A percentile compares a stretch with the other conserved stretches of the same genome.
phyloP scores from a whole-genome alignment of 495 filamentous ascomycete genomes.

The Tuber umbilicatum region DNA sequence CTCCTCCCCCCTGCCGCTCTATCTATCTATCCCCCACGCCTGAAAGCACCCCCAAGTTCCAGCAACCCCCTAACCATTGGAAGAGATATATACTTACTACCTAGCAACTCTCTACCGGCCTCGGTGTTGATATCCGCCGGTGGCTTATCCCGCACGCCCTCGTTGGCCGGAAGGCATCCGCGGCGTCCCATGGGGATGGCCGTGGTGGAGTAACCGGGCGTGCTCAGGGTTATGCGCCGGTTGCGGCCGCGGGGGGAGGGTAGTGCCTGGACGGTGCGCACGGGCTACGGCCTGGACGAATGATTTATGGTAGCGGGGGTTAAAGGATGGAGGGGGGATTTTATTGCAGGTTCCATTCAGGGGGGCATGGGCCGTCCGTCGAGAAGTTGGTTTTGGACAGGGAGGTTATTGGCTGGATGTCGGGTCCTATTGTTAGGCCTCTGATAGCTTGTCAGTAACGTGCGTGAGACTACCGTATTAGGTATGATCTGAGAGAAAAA shows the following conservation, averaged over 20 bases:
- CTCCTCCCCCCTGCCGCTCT: not conserved
- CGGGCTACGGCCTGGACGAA: slow-evolving; percentile 46
- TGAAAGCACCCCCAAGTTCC: not conserved
- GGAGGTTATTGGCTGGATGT: slow-evolving; percentile 10
- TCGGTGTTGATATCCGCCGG: not conserved
- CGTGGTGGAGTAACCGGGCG: not conserved
- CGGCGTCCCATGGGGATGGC: not conserved
- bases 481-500: slow-evolving; percentile 1
- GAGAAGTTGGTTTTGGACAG: slow-evolving; percentile 44
- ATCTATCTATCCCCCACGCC: not conserved
- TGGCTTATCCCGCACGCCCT: not conserved
- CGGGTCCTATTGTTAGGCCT: not conserved
- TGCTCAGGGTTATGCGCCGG: slow-evolving; percentile 36
- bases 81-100: not conserved
- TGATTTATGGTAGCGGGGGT: slow-evolving; percentile 35
- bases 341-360: slow-evolving; percentile 40
- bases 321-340: slow-evolving; percentile 16
- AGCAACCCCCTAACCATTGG: not conserved
- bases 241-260: slow-evolving; percentile 39
- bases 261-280: slow-evolving; percentile 43
- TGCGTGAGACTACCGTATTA: not conserved
- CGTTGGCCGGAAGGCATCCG: not conserved
- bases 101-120: not conserved
- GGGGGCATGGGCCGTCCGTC: slow-evolving; percentile 27
- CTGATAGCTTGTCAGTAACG: not conserved